Conservation (phyloP, 2,329 filamentous ascomycete species). For the Penicillium decumbens region DNA sequence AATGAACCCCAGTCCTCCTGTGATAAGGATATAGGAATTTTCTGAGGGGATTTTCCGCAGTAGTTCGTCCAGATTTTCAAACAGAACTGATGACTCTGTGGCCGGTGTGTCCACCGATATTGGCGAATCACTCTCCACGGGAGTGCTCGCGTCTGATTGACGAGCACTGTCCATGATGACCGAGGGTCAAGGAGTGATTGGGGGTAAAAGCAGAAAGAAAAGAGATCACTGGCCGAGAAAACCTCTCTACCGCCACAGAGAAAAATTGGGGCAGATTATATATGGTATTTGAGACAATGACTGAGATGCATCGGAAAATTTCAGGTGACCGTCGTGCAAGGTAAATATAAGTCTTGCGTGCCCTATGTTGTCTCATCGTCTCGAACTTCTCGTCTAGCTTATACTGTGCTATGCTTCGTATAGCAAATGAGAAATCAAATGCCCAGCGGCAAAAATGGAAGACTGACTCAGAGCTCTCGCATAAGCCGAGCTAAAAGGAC, state of each 20-base stretch:
- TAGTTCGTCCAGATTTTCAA: slow-evolving; percentile 43
- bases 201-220: background rate
- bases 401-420: slow-evolving; percentile 11
- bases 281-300: slow-evolving; percentile 13
- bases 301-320: slow-evolving; percentile 5
- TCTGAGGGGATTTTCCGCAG: slow-evolving; percentile 38
- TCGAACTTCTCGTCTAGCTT: slow-evolving; percentile 12
- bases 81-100: slow-evolving; percentile 44
- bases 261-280: slow-evolving; percentile 12
- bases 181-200: slow-evolving; percentile 4
- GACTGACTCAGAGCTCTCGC: slow-evolving; percentile 7
- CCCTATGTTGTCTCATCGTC: slow-evolving; percentile 12
- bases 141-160: slow-evolving; percentile 31
- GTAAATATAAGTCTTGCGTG: slow-evolving; percentile 16
- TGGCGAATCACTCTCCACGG: slow-evolving; percentile 29
- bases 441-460: slow-evolving; percentile 19
- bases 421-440: slow-evolving; percentile 11
- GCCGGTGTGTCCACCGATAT: slow-evolving; percentile 39
- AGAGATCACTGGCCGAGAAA: background rate
- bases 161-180: slow-evolving; percentile 28
- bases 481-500: slow-evolving; percentile 16
- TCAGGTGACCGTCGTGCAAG: slow-evolving; percentile 5
- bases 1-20: slow-evolving; percentile 42
- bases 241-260: background rate
- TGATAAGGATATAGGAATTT: slow-evolving; percentile 42